Conservation (phyloP, 2,329 filamentous ascomycete species). For the Claviceps cyperi region DNA sequence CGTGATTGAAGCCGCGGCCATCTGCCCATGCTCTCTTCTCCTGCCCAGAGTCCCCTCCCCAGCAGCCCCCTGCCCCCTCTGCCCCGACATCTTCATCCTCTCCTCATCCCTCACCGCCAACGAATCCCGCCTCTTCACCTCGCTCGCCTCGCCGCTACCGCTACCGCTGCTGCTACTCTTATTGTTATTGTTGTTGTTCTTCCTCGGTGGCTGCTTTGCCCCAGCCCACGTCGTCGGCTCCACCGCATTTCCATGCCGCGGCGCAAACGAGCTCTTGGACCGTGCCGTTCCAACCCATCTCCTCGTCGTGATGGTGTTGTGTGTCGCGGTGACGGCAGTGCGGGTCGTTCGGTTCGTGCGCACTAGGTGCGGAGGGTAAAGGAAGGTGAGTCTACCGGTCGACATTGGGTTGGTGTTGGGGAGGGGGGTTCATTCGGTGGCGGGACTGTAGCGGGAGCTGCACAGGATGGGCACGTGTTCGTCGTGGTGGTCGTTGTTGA, state of each 20-base stretch:
- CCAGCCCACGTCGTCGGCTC: constrained; percentile 29
- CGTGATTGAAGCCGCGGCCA: background rate
- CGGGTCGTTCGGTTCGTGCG: constrained; percentile 23
- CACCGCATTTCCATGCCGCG: constrained; percentile 46
- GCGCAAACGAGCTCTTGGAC: constrained; percentile 32
- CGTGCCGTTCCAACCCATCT: constrained; percentile 22
- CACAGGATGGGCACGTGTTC: too few relatives aligned
- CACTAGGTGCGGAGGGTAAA: constrained; percentile 50
- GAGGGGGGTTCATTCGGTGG: too few relatives aligned
- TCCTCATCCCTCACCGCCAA: background rate
- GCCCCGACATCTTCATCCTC: background rate
- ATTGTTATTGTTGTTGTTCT: too few relatives aligned
- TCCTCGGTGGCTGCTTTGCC: background rate
- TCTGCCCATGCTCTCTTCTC: background rate
- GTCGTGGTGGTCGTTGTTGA: too few relatives aligned
- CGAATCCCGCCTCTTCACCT: background rate
- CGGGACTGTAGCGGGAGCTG: background rate
- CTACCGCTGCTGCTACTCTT: too few relatives aligned
- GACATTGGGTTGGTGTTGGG: background rate
- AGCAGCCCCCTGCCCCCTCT: background rate
- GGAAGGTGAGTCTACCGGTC: constrained; percentile 46
- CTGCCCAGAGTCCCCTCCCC: background rate
- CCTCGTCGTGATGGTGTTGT: background rate
- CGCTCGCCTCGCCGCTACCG: background rate
- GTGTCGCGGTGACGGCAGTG: background rate